Evolutionary conservation across 257 asterid genomes (phyloP).

Genomic region (Voacanga thouarsii): DNA sequence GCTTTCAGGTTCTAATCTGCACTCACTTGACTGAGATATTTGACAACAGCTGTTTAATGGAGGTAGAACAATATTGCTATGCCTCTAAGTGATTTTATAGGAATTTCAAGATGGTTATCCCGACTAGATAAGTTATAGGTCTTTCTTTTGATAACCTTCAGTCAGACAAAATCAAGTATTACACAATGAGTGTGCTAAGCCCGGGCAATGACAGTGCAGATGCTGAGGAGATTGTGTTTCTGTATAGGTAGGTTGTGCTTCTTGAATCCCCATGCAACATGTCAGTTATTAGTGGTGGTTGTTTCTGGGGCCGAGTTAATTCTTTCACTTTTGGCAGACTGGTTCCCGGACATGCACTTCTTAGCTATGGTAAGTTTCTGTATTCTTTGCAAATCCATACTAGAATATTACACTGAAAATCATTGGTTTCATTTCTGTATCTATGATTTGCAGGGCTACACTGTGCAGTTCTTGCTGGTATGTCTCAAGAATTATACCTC

Average conservation of each 20-base stretch:
- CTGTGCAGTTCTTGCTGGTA: constrained; percentile 96
- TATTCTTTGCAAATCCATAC: constrained; percentile 5
- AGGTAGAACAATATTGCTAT: constrained; percentile 47
- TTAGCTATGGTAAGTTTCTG: constrained; percentile 76
- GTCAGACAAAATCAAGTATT: constrained; percentile 75
- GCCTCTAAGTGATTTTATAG: neutral
- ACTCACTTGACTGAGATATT: constrained; percentile 94
- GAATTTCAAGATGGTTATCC: neutral
- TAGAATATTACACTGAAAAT: constrained; percentile 10
- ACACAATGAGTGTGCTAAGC: constrained; percentile 94
- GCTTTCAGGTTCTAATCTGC: constrained; percentile 76
- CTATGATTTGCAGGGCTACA: constrained; percentile 71
- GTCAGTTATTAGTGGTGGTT: neutral
- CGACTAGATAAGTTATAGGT: constrained; percentile 5
- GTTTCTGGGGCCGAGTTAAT: constrained; percentile 12
- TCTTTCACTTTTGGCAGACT: constrained; percentile 49
- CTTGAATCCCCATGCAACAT: neutral
- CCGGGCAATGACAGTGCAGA: constrained; percentile 53
- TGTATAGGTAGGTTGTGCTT: constrained; percentile 57
- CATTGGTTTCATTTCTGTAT: constrained; percentile 16
- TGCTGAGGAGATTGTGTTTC: constrained; percentile 74
- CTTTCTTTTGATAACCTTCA: constrained; percentile 33
- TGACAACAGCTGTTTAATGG: constrained; percentile 58
- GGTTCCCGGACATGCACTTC: constrained; percentile 82
- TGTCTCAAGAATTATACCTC: constrained; percentile 9